Conservation (phyloP, 2,329 filamentous ascomycete genomes). For the Claviceps sp. region DNA sequence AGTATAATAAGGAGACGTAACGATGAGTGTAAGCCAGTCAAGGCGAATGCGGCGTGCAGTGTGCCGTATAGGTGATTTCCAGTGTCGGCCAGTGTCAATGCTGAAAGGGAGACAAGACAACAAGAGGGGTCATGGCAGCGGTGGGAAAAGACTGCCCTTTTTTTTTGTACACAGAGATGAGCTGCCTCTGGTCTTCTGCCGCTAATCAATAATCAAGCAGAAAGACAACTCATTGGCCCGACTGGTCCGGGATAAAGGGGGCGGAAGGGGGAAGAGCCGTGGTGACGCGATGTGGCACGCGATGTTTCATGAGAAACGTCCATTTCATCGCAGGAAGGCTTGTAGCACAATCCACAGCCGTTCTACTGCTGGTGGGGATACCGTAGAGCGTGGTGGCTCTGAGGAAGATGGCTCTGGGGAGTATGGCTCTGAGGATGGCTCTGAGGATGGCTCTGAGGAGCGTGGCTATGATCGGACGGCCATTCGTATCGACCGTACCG, state of each 20-base stretch:
- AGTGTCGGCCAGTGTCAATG: not conserved
- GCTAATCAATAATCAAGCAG: not conserved
- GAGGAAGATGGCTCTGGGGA: too few species aligned
- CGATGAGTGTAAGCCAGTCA: too few species aligned
- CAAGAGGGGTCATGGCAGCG: not conserved
- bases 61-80: not conserved
- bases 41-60: too few species aligned
- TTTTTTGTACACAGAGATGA: not conserved
- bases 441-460: too few species aligned
- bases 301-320: not conserved
- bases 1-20: too few species aligned
- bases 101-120: not conserved
- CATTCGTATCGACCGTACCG: slow-evolving; percentile 1
- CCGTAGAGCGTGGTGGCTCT: not conserved
- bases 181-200: not conserved
- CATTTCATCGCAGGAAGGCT: not conserved
- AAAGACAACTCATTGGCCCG: not conserved
- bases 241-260: slow-evolving; percentile 3
- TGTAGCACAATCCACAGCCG: not conserved
- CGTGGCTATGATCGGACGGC: slow-evolving; percentile 1
- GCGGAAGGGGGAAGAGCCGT: not conserved
- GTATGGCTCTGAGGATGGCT: too few species aligned
- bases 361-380: not conserved
- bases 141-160: slow-evolving; percentile 5
- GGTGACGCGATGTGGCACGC: not conserved